Conservation (phyloP, 2,329 filamentous ascomycete genomes). For the Diplodia seriata region DNA sequence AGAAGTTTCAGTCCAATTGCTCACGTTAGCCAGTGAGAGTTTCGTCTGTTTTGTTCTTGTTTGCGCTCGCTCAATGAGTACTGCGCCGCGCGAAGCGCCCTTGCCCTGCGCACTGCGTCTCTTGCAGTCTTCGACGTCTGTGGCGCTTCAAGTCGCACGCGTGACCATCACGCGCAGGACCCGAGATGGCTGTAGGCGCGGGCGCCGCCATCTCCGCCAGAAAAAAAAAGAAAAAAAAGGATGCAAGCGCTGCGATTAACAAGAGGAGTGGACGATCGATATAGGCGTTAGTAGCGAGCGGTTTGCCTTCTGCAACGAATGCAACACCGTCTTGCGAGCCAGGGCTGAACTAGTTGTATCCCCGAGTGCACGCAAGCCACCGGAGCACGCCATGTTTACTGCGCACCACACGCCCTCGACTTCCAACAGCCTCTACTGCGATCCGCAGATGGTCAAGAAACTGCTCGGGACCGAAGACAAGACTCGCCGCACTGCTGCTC, state of each 20-base stretch:
- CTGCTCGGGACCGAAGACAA: constrained; percentile 11
- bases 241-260: not conserved
- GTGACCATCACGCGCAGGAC: not conserved
- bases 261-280: not conserved
- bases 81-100: not conserved
- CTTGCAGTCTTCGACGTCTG: not conserved
- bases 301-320: not conserved
- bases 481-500: not conserved
- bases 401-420: constrained; percentile 7
- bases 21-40: not conserved
- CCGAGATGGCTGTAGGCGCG: constrained; percentile 5
- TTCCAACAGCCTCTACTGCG: constrained; percentile 8
- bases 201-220: constrained; percentile 1
- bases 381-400: constrained; percentile 17
- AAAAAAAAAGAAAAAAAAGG: not conserved
- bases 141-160: not conserved
- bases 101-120: not conserved
- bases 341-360: not conserved
- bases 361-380: not conserved
- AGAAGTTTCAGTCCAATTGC: not conserved
- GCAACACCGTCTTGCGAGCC: not conserved
- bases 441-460: constrained; percentile 14
- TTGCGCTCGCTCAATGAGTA: too few relatives aligned
- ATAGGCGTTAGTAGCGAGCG: not conserved
- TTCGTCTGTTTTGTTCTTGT: not conserved